Conservation (phyloP, 2,329 filamentous ascomycete species). For the Aureobasidium sp. region DNA sequence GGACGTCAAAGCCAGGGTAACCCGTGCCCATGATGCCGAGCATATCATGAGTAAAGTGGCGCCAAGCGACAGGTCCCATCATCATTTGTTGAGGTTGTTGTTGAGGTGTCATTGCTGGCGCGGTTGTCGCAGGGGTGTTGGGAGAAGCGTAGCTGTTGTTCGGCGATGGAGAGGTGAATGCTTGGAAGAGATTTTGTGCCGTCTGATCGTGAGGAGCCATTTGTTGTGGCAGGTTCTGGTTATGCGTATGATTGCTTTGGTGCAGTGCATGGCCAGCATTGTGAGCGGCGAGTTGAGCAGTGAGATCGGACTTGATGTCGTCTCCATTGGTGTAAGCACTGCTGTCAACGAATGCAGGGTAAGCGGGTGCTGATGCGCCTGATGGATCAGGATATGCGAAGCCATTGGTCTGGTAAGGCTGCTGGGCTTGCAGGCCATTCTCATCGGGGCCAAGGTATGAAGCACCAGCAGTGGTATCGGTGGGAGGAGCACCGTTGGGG, state of each 20-base stretch:
- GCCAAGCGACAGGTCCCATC: constrained; percentile 27
- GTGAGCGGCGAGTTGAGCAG: constrained; percentile 19
- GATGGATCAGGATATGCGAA: constrained; percentile 21
- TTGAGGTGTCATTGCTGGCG: constrained; percentile 12
- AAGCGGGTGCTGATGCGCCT: constrained; percentile 21
- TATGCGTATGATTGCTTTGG: constrained; percentile 16
- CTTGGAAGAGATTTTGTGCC: constrained; percentile 11
- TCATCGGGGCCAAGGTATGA: constrained; percentile 26
- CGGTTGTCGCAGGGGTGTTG: background rate
- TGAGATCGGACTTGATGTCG: constrained; percentile 18
- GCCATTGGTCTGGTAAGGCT: constrained; percentile 17
- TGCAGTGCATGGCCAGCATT: constrained; percentile 17
- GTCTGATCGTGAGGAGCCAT: constrained; percentile 12
- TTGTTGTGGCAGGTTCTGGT: constrained; percentile 12
- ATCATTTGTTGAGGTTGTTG: constrained; percentile 17
- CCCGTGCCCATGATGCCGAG: constrained; percentile 10
- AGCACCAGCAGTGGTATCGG: constrained; percentile 26
- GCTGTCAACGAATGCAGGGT: constrained; percentile 18
- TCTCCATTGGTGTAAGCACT: constrained; percentile 15
- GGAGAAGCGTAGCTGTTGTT: constrained; percentile 5
- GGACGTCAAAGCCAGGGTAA: constrained; percentile 31
- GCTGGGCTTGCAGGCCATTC: constrained; percentile 24
- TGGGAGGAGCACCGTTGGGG: constrained; percentile 17
- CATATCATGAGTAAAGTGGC: constrained; percentile 27
- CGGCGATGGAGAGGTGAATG: constrained; percentile 13